Base-by-base conservation (phyloP, 78 protist genomes). In the Dictyostelium firmibasis region DNA sequence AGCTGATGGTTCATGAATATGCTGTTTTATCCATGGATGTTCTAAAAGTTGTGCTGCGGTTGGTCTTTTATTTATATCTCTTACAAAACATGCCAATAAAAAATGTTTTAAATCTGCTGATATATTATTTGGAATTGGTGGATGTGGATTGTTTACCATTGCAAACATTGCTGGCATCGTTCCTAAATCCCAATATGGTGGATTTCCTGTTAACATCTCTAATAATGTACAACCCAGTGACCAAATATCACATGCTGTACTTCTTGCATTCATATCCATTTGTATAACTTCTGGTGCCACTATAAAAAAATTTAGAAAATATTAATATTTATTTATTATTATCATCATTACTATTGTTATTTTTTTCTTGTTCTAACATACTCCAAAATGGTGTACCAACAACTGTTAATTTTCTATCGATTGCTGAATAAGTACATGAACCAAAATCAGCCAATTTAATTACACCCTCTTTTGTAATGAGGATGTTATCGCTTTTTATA, bases 271-370 rank as follows among this genome's bases (percentile, higher is more conserved):
- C 96, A 92, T 92, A 70, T 88, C 93, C 93, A 88, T 88, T 53
- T 97, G 97, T 81, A 99, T 98, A 50, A 98, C 95, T 72, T 99
- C 99, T 8, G 99, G 99, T 18, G 99, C 99, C 99, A 99, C 75
- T 97, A 64, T 25, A 64, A 16, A 4, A 60, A 60, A 2, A 23
- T 23, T 2, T 23, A 23, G 18, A 60, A 18, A 57, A 23, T 60
- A 60, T 60, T 97, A 87, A 23, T 23, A 60, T 23, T 7, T n/a
- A n/a, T n/a, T n/a, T 31, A 1, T 33, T 23, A 1, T 92, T 13
- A 84, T 69, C 1, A 4, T 29, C 2, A 18, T 57, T 57, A 10
- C 7, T 44, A 10, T 44, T 44, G 10, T 44, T 44, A 10, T 44
- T 44, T 8, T 44, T 44, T 9, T 44, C 2, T 44, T 44, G 53